Evolutionary conservation across 2,329 filamentous ascomycete species (phyloP), one percentile per base, ranked within the genome.

Genomic region (Colletotrichum neosansevieriae): DNA sequence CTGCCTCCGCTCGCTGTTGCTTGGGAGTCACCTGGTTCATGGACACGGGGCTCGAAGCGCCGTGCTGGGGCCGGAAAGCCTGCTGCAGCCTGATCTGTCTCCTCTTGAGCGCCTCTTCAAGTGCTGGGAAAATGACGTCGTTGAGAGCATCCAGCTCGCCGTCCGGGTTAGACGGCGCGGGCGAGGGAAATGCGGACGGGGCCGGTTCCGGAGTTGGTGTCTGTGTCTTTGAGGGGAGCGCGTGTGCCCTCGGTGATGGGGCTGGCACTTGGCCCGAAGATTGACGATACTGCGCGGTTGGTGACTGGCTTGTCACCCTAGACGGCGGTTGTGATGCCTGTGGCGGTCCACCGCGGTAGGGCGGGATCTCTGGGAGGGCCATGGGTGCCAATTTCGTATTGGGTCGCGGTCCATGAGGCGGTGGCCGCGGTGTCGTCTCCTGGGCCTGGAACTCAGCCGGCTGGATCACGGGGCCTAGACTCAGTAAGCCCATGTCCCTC

Each of bases 81-180:
- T 86, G 85, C 75, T 88, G 88, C 60, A 91, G 80, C 44, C 87
- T 84, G 71, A 86, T 86, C 76, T 89, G 87, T 60, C 96, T 91
- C 58, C 96, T 88, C 77, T 94, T 93, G 19, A 98, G 88, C 7
- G 96, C 94, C 72, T 96, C 92, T 79, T 97, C 94, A 2, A 99
- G 86, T 2, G 96, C 95, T 0, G 96, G 96, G 71, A 98, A 90
- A 42, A 99, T 93, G 58, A 99, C 95, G 73, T 95, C 93, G 75
- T 92, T 93, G 1, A 98, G 86, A 2, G 94, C 94, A 60, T 97
- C 96, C 21, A 97, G 86, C 66, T 97, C 92, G 12, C 87, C 89
- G 63, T 88, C 87, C 24, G 87, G 79, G 69, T 87, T 88, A 2
- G 84, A 76, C 0, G 89, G 86, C 1, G 87, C 84, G 6, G 84